phyloP scores from a whole-genome alignment of 345 rosid genomes.

The rapeseed (Brassica napus) region Da-Ae NC_063441.1:20615501-20616000 shows the following conservation, averaged over 20 bases:
- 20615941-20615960: background rate
- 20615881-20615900: slow-evolving; percentile 99
- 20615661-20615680: slow-evolving; percentile 63
- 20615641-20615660: slow-evolving; percentile 50
- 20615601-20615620: slow-evolving; percentile 17
- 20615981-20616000: background rate
- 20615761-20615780: slow-evolving; percentile 44
- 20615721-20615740: slow-evolving; percentile 55
- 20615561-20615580: slow-evolving; percentile 33
- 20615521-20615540: background rate
- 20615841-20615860: slow-evolving; percentile 94
- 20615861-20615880: slow-evolving; percentile 97
- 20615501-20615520: too few species aligned
- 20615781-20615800: slow-evolving; percentile 72
- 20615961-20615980: background rate
- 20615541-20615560: background rate
- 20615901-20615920: slow-evolving; percentile 89
- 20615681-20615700: slow-evolving; percentile 59
- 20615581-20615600: slow-evolving; percentile 30
- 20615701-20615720: slow-evolving; percentile 50
- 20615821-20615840: slow-evolving; percentile 96
- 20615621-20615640: background rate
- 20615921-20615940: slow-evolving; percentile 98
- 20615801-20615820: slow-evolving; percentile 68
- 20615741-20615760: slow-evolving; percentile 55